Evolutionary conservation across 805 yeast genomes (phyloP).

Genomic region (Pachysolen tannophilus): DNA sequence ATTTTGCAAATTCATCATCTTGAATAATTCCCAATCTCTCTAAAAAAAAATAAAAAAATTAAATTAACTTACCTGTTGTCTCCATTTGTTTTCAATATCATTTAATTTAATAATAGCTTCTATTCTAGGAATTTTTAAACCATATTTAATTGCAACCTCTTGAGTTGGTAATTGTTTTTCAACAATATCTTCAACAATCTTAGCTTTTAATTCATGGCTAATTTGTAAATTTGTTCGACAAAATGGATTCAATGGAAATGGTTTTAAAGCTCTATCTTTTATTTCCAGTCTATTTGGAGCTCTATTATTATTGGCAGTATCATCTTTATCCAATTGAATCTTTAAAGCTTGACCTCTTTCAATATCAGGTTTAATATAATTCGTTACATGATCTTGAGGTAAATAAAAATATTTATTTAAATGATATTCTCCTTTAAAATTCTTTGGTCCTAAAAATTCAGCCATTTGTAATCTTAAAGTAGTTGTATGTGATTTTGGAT

Average conservation of each 20-base stretch:
- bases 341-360: constrained; percentile 31
- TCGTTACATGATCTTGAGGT: constrained; percentile 61
- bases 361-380: constrained; percentile 53
- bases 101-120: constrained; percentile 78
- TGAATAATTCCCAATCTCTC: not conserved
- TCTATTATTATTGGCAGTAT: constrained; percentile 13
- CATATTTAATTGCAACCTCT: constrained; percentile 69
- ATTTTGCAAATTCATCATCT: not conserved
- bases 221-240: constrained; percentile 62
- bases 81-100: constrained; percentile 57
- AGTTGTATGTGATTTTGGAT: constrained; percentile 31
- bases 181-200: constrained; percentile 49
- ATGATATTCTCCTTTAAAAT: constrained; percentile 74
- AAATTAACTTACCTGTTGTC: constrained; percentile 44
- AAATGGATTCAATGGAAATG: constrained; percentile 72
- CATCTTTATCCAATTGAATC: constrained; percentile 11
- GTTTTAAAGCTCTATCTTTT: constrained; percentile 37
- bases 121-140: constrained; percentile 75
- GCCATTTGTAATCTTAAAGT: constrained; percentile 57
- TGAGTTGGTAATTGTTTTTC: constrained; percentile 52
- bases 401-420: constrained; percentile 68
- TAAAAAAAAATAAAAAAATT: not conserved
- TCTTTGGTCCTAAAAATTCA: constrained; percentile 75
- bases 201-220: constrained; percentile 47
- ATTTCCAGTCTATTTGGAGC: constrained; percentile 1